Conservation (phyloP, 2,329 filamentous ascomycete species). For the Pestalotiopsis sp. region DNA sequence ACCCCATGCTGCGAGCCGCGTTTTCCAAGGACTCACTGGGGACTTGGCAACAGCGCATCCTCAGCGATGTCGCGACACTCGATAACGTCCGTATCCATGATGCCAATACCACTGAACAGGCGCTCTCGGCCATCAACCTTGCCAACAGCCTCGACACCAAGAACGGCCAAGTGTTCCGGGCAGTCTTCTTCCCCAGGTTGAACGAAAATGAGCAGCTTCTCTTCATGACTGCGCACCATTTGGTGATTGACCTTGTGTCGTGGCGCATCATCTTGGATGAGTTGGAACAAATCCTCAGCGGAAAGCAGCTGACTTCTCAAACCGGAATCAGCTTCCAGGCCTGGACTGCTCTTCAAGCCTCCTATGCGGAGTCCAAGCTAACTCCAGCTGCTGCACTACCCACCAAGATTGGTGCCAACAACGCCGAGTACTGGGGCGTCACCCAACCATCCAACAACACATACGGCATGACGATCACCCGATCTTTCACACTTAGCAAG, state of each 20-base stretch:
- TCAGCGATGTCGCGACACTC: not conserved
- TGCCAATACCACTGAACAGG: not conserved
- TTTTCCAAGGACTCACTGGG: slow-evolving; percentile 21
- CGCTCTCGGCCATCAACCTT: not conserved
- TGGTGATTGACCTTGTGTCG: slow-evolving; percentile 46
- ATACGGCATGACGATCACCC: slow-evolving; percentile 1
- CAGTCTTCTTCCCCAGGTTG: slow-evolving; percentile 23
- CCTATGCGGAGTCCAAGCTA: not conserved
- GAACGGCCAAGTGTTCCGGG: slow-evolving; percentile 26
- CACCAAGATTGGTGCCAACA: not conserved
- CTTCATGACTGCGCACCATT: slow-evolving; percentile 38
- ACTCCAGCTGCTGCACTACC: not conserved
- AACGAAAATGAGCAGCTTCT: slow-evolving; percentile 24
- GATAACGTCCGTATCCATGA: not conserved
- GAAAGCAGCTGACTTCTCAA: not conserved
- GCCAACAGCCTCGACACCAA: slow-evolving; percentile 21
- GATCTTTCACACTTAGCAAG: not conserved
- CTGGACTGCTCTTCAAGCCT: slow-evolving; percentile 3
- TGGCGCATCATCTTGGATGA: slow-evolving; percentile 48
- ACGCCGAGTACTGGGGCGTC: not conserved
- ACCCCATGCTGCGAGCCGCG: slow-evolving; percentile 35
- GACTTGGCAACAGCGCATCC: not conserved
- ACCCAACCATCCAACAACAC: not conserved
- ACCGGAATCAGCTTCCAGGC: slow-evolving; percentile 4
- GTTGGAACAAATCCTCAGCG: slow-evolving; percentile 38